phyloP scores from a whole-genome alignment of 2,329 filamentous ascomycete genomes.

The Exophiala oligosperma region DNA sequence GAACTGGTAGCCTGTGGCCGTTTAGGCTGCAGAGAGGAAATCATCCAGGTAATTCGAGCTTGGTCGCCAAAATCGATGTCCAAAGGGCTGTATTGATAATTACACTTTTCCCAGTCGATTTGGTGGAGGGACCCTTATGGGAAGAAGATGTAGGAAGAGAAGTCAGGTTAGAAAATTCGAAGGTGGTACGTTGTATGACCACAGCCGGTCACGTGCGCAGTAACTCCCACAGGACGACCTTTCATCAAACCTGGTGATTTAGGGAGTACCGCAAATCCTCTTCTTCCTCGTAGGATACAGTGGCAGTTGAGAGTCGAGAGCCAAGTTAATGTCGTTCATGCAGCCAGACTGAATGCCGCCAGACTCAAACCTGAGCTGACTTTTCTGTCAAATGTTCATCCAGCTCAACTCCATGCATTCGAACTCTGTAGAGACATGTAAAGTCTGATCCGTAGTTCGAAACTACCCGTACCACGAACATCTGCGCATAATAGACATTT shows the following conservation, averaged over 20 bases:
- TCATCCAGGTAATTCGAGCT: constrained; percentile 1
- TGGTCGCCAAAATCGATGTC: neutral
- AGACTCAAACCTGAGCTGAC: neutral
- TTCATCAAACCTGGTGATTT: too few species aligned
- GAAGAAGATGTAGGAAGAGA: too few species aligned
- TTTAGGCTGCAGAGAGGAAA: constrained; percentile 13
- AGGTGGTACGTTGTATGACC: too few species aligned
- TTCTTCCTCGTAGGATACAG: neutral
- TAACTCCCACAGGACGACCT: too few species aligned
- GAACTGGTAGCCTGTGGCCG: constrained; percentile 2
- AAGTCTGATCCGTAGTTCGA: constrained; percentile 46
- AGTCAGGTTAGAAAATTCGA: too few species aligned
- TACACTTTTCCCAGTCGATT: too few species aligned
- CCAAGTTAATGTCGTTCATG: neutral
- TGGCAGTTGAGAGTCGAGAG: neutral
- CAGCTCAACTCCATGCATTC: constrained; percentile 39
- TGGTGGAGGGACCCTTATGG: too few species aligned
- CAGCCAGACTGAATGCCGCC: neutral
- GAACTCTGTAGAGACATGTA: constrained; percentile 49
- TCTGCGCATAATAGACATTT: constrained; percentile 31
- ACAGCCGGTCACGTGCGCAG: too few species aligned
- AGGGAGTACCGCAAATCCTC: too few species aligned
- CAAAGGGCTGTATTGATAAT: neutral
- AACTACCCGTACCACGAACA: constrained; percentile 43
- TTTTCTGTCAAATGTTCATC: neutral